Conservation (phyloP, 495 filamentous ascomycete genomes). For the Alectoria sarmentosa region DNA sequence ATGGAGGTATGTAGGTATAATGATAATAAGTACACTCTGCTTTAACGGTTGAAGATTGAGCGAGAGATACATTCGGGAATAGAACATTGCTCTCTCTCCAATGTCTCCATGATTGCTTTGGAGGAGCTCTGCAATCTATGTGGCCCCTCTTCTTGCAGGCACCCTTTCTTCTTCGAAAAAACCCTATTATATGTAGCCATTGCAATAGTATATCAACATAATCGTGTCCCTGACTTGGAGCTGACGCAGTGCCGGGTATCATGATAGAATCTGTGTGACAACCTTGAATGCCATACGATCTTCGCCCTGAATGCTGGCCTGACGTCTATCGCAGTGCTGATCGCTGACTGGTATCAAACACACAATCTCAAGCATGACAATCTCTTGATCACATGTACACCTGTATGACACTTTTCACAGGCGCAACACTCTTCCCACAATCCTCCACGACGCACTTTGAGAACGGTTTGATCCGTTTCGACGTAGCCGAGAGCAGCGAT, state of each 20-base stretch:
- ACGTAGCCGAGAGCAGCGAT: constrained; percentile 24
- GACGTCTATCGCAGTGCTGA: constrained; percentile 17
- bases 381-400: constrained; percentile 38
- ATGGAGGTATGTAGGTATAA: neutral
- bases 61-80: neutral
- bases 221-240: neutral
- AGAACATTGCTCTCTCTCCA: too few relatives aligned
- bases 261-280: neutral
- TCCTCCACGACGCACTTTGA: constrained; percentile 45
- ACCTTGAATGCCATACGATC: neutral
- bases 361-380: neutral
- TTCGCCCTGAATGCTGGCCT: neutral
- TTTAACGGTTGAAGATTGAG: neutral
- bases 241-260: neutral
- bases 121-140: neutral
- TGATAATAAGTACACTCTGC: neutral
- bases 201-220: neutral
- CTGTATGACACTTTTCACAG: constrained; percentile 39
- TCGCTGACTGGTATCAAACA: constrained; percentile 1
- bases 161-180: neutral
- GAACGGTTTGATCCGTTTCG: constrained; percentile 29
- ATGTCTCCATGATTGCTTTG: neutral
- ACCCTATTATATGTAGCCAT: neutral
- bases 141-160: neutral
- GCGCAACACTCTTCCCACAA: constrained; percentile 38